Percentiles rank a stretch among this genome's conserved stretches.
These are phyloP conservation scores for Kockovaella imperatae DNA, from an alignment of 768 basidiomycete genomes.

Conservation along the genomic window DNA sequence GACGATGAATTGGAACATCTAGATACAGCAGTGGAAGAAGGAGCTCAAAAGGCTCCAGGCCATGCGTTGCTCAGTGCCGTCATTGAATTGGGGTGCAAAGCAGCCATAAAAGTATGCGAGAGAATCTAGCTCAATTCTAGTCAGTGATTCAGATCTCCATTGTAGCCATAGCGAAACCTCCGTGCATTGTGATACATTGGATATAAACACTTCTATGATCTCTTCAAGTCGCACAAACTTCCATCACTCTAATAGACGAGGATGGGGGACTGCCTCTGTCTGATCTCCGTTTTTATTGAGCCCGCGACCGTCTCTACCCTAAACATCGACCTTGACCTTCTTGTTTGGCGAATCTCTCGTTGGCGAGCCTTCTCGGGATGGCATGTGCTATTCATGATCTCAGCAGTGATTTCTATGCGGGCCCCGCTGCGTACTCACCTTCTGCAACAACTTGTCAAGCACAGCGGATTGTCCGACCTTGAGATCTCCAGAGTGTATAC, in stretches of 20 bases:
- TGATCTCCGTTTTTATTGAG: too few relatives aligned
- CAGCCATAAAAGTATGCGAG: constrained; percentile 84
- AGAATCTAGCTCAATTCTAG: constrained; percentile 51
- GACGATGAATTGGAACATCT: constrained; percentile 94
- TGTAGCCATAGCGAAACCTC: too few relatives aligned
- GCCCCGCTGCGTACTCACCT: constrained; percentile 41
- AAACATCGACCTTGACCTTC: too few relatives aligned
- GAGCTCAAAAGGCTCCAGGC: constrained; percentile 81
- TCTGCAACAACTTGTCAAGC: constrained; percentile 73
- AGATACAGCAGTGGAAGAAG: constrained; percentile 77
- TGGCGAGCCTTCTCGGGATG: constrained; percentile 36
- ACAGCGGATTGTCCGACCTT: constrained; percentile 89
- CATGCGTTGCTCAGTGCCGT: constrained; percentile 82
- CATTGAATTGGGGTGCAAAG: constrained; percentile 75
- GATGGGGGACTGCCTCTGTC: too few relatives aligned
- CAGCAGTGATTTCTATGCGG: too few relatives aligned
- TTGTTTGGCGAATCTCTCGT: too few relatives aligned
- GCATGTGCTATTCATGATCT: constrained; percentile 26
- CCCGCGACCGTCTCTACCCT: too few relatives aligned
- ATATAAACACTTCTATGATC: background rate
- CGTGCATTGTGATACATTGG: too few relatives aligned
- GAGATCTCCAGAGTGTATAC: constrained; percentile 83
- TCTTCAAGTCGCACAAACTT: too few relatives aligned
- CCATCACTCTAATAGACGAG: too few relatives aligned
- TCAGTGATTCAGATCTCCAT: too few relatives aligned